A percentile compares a stretch with the other conserved stretches of the same genome.
Conservation (phyloP, 441 rosid genomes). For the Iberis amara region DNA sequence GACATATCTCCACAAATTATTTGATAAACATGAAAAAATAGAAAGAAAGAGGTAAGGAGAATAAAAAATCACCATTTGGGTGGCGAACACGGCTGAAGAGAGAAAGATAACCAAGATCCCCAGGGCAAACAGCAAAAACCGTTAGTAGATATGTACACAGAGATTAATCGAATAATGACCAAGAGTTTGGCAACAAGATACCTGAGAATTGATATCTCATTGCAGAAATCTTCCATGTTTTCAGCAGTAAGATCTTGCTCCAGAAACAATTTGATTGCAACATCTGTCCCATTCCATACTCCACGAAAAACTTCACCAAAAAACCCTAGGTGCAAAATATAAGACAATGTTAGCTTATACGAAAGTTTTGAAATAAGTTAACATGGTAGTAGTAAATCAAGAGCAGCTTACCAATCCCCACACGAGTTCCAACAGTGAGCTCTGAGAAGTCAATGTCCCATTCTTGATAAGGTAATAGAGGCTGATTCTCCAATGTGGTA, state of each 20-base stretch:
- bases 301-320: conserved; percentile 99
- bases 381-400: not conserved
- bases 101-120: conserved; percentile 30
- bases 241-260: conserved; percentile 98
- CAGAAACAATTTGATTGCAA: conserved; percentile 91
- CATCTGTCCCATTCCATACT: conserved; percentile 96
- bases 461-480: conserved; percentile 74
- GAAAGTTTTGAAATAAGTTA: conserved; percentile 1
- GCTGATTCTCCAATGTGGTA: conserved; percentile 65
- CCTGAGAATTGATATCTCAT: conserved; percentile 97
- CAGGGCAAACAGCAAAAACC: conserved; percentile 28
- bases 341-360: not conserved
- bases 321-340: conserved; percentile 46
- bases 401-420: conserved; percentile 82
- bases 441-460: conserved; percentile 98
- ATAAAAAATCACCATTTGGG: conserved; percentile 69
- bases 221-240: conserved; percentile 99
- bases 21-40: conserved; percentile 5
- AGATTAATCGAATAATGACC: conserved; percentile 23
- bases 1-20: not conserved
- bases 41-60: not conserved
- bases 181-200: conserved; percentile 32
- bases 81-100: conserved; percentile 85
- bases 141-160: conserved; percentile 21
- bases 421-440: conserved; percentile 89